Evolutionary conservation across 768 basidiomycete species (phyloP), one percentile per base, ranked within the genome.

Genomic region (Sporobolomyces roseus): DNA sequence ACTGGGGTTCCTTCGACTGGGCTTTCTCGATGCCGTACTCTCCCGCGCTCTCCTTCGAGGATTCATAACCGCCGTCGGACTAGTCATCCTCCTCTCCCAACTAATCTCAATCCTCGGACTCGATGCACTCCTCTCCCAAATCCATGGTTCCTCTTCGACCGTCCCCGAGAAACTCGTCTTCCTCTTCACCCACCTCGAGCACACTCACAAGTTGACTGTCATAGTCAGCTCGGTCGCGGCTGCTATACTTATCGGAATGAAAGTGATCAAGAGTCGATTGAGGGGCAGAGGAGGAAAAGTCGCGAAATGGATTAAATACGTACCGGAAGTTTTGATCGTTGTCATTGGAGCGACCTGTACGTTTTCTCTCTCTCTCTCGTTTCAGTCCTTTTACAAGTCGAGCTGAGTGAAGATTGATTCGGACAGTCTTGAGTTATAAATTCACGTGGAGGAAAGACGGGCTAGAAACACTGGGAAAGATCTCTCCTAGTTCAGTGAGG

Each of bases 321-420:
- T 98, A 12, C 94, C 93, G 0, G 93, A 98, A 78, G 92, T 99
- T 19, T 82, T 99, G 38, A 77, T 97, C 10, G 87, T 91, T 29
- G 93, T 97, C 3, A 84, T 91, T 4, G 78, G 84, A 3, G 88
- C 91, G 0, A 98, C 92, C 3, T 73, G 92, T 94, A 77, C 74
- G 86, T 80, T 32, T 2, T 25, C 16, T 14, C 3, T 25, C 14
- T 5, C 17, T 17, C 25, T 35, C 32, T 32, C 30, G 25, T n/a
- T 32, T 5, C 32, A 16, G 25, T 4, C 13, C 21, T 52, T 27
- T 16, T 52, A 30, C 51, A 27, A 41, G 38, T 17, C 17, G 38
- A 46, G 12, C 10, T 23, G 14, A 23, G 45, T 13, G 21, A 46
- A 7, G 45, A 23, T 41, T 9, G 38, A 41, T 17, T 41, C 45